Conservation (phyloP, 164 flowering plant genomes). For the Platanus orientalis region DNA sequence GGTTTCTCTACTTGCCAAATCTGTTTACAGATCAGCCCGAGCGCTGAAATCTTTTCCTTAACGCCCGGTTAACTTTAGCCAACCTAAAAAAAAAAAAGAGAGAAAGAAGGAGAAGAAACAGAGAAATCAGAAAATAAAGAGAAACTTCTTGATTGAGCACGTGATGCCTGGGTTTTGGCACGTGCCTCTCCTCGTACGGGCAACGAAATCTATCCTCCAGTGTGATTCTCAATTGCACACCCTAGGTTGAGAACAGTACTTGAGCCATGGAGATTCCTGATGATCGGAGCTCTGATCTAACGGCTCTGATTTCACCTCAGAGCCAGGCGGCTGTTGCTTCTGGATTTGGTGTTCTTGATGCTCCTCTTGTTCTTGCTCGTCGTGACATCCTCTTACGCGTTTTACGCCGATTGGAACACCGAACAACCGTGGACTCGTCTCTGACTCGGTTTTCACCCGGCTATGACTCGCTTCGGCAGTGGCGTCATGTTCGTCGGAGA, state of each 20-base stretch:
- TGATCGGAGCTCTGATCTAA: slow-evolving; percentile 28
- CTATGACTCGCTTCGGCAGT: slow-evolving; percentile 9
- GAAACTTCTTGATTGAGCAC: not conserved
- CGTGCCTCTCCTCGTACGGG: too few relatives aligned
- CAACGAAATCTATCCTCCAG: slow-evolving; percentile 5
- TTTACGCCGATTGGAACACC: slow-evolving; percentile 60
- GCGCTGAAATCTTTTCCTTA: too few relatives aligned
- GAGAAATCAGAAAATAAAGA: too few relatives aligned
- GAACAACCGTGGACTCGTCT: slow-evolving; percentile 39
- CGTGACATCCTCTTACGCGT: slow-evolving; percentile 41
- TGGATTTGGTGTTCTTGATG: slow-evolving; percentile 10
- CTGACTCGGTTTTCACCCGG: slow-evolving; percentile 18
- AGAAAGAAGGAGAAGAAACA: not conserved
- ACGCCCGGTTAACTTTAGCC: too few relatives aligned
- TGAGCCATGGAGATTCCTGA: slow-evolving; percentile 38
- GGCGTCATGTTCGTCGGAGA: slow-evolving; percentile 14
- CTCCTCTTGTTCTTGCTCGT: slow-evolving; percentile 22
- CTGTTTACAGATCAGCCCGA: too few relatives aligned
- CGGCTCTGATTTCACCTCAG: slow-evolving; percentile 53
- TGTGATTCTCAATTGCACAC: not conserved
- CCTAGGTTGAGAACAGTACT: slow-evolving; percentile 17
- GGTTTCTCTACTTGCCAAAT: too few relatives aligned
- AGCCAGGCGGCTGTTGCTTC: slow-evolving; percentile 14
- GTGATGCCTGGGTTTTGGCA: too few relatives aligned
- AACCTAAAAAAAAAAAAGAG: not conserved